phyloP scores from a whole-genome alignment of 768 basidiomycete genomes.

The Serendipita sp. region DNA sequence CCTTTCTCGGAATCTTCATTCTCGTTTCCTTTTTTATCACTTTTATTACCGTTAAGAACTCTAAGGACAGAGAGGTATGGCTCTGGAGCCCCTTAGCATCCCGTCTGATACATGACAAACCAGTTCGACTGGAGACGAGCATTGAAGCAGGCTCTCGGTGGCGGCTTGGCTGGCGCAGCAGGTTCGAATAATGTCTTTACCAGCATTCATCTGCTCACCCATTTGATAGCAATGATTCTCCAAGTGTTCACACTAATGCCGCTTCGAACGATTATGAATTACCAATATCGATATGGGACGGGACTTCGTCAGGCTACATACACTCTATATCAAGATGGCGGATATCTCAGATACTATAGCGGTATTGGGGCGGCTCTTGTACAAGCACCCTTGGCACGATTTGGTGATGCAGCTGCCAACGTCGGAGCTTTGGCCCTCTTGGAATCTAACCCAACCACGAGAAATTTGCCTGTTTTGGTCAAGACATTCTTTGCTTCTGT shows the following conservation, averaged over 20 bases:
- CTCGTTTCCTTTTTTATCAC: not conserved
- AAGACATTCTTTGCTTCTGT: constrained; percentile 69
- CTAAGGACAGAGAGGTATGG: not conserved
- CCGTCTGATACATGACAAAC: not conserved
- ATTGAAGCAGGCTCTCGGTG: constrained; percentile 69
- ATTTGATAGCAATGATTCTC: constrained; percentile 63
- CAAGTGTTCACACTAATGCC: constrained; percentile 90
- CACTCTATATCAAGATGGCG: constrained; percentile 38
- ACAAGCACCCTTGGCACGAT: constrained; percentile 50
- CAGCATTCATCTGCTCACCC: constrained; percentile 9
- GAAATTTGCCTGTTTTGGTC: constrained; percentile 38
- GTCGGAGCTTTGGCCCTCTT: constrained; percentile 79
- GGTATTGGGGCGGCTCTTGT: constrained; percentile 73
- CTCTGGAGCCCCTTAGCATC: not conserved
- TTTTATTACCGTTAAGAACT: not conserved
- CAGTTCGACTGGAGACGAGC: constrained; percentile 71
- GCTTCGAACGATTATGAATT: constrained; percentile 96
- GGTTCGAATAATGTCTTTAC: constrained; percentile 24
- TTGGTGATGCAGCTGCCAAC: constrained; percentile 93
- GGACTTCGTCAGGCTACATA: not conserved
- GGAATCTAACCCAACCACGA: constrained; percentile 56
- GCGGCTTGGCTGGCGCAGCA: constrained; percentile 78
- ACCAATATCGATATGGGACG: constrained; percentile 38
- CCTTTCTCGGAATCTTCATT: not conserved
- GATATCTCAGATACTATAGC: constrained; percentile 72